Base-by-base conservation (phyloP, 2,329 filamentous ascomycete genomes). In the Aureobasidium zeae region DNA sequence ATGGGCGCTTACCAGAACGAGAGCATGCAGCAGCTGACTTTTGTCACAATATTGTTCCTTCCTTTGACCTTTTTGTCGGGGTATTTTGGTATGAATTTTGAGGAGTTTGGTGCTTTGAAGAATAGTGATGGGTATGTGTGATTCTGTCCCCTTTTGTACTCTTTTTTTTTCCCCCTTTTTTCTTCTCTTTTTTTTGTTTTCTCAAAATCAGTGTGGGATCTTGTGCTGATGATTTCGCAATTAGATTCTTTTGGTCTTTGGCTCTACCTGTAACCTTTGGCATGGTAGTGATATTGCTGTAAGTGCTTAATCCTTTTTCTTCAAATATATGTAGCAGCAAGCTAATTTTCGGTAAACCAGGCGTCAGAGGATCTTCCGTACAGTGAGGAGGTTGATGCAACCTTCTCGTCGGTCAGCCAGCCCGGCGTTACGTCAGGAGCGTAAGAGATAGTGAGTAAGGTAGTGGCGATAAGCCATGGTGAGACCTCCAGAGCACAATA, bases 1-100 rank as follows among this genome's bases (percentile, higher is more conserved):
- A 88, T 94, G 51, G 79, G 84, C 33, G 83, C 86, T 2, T 81
- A 79, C 49, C 88, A 95, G 61, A 94, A 94, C 61, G 86, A 94
- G 63, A 85, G 77, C 45, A 91, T 95, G 80, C 88, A 85, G 60
- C 83, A 89, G 56, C 70, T 95, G 37, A 93, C 86, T 0, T 70
- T 84, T 6, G 84, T 89, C 12, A 94, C 87, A 11, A 91, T 91
- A 51, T 80, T 94, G 57, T 94, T 94, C 62, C 65, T 94, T 12
- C 88, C 88, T 0, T 63, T 95, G 51, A 94, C 86, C 0, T 94
- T 94, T 58, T 68, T 94, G 51, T 91, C 86, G 3, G 86, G 75
- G 38, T 64, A 73, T 56, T 63, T 68, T 45, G 67, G 67, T 6
- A 57, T 61, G 67, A 94, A 94, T 48, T 94, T 94, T 37, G 55